phyloP scores from a whole-genome alignment of 176 grass and related monocot species.

The Oryza glaberrima region DNA sequence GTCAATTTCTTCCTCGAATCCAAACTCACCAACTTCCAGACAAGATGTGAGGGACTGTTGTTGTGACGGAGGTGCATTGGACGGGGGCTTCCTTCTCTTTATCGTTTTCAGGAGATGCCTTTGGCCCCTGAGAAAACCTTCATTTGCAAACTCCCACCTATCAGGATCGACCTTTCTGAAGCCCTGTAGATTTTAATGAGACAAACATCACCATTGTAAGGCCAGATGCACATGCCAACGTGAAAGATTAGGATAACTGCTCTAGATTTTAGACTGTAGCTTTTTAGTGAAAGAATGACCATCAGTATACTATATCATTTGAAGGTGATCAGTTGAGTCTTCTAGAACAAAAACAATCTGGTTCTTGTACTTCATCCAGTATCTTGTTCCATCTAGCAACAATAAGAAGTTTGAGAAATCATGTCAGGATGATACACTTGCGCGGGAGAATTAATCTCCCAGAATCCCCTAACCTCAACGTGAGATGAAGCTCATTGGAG shows the following conservation, averaged over 20 bases:
- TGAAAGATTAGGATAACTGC: not conserved
- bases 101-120: conserved; percentile 82
- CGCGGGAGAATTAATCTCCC: conserved; percentile 5
- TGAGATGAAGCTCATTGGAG: conserved; percentile 27
- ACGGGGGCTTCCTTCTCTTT: conserved; percentile 72
- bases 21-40: conserved; percentile 82
- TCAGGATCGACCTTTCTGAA: conserved; percentile 94
- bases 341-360: conserved; percentile 77
- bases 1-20: conserved; percentile 80
- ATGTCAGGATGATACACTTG: conserved; percentile 46
- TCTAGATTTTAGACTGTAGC: not conserved
- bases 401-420: conserved; percentile 59
- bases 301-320: conserved; percentile 54
- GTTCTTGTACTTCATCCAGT: conserved; percentile 64
- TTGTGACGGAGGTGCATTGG: conserved; percentile 22
- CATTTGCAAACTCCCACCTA: conserved; percentile 96
- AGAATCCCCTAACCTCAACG: conserved; percentile 27
- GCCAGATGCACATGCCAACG: conserved; percentile 17
- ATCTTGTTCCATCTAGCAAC: conserved; percentile 77
- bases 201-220: conserved; percentile 29
- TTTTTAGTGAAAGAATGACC: conserved; percentile 37
- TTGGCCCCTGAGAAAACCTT: conserved; percentile 82
- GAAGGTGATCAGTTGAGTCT: conserved; percentile 54
- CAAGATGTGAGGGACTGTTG: conserved; percentile 49
- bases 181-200: conserved; percentile 58